Conservation (phyloP, 371 early-diverging fungal species). For the Rhizopus stolonifer region DNA sequence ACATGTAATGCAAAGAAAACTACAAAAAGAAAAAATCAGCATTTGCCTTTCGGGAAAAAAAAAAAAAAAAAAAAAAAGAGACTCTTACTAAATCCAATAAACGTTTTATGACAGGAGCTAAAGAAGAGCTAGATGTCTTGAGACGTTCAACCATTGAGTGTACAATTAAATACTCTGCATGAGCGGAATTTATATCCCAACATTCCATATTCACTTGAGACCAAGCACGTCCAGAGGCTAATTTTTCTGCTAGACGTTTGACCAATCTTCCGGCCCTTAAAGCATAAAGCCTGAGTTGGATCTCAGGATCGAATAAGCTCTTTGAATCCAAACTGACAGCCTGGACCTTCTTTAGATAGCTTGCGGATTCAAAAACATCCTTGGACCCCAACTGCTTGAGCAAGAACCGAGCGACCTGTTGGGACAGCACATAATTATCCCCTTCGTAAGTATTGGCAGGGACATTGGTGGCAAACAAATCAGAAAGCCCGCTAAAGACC, state of each 20-base stretch:
- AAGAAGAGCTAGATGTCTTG: constrained; percentile 9
- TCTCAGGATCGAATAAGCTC: constrained; percentile 36
- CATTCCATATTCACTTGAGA: constrained; percentile 58
- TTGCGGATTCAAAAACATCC: neutral
- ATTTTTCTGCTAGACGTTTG: constrained; percentile 41
- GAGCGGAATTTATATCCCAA: constrained; percentile 49
- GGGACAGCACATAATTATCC: constrained; percentile 73
- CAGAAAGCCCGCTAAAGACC: constrained; percentile 69
- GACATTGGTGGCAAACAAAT: constrained; percentile 61
- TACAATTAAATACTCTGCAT: constrained; percentile 42
- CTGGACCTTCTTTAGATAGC: constrained; percentile 2
- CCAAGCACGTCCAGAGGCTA: constrained; percentile 43
- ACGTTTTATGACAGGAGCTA: constrained; percentile 21
- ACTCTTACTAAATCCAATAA: constrained; percentile 39
- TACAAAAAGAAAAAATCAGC: constrained; percentile 8
- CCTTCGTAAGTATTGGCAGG: constrained; percentile 66
- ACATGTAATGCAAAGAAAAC: constrained; percentile 36
- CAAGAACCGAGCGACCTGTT: constrained; percentile 66
- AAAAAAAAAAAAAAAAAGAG: neutral
- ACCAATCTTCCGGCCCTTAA: constrained; percentile 61
- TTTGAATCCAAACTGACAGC: neutral
- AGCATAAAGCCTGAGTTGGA: constrained; percentile 59
- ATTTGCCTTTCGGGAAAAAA: too few relatives aligned
- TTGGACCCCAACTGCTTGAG: constrained; percentile 53
- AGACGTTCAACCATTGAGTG: constrained; percentile 12